phyloP scores from a whole-genome alignment of 1,284 basidiomycete species.

The Cutaneotrichosporon cavernicola region DNA sequence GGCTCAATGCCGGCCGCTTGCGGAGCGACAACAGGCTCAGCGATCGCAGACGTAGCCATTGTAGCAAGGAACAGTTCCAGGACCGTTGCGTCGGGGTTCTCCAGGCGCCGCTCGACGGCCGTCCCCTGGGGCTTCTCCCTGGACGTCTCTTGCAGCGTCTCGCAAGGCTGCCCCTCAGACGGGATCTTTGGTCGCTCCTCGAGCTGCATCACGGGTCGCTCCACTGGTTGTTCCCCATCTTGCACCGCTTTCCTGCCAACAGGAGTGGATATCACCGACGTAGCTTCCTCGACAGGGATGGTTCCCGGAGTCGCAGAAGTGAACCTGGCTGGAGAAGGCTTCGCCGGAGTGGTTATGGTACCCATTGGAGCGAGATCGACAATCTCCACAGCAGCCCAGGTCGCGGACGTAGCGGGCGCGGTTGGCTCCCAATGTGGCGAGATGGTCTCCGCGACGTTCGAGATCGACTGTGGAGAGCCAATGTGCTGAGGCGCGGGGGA shows the following conservation, averaged over 20 bases:
- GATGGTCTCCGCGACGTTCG: no score
- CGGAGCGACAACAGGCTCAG: not conserved
- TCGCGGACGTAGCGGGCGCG: no score
- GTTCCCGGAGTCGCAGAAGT: not conserved
- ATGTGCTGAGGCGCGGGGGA: not conserved
- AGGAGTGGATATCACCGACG: not conserved
- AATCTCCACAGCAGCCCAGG: not conserved
- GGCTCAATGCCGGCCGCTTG: not conserved
- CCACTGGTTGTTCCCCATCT: not conserved
- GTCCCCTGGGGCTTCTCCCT: no score
- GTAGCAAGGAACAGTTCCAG: no score
- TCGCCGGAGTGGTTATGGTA: not conserved
- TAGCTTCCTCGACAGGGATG: not conserved
- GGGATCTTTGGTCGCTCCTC: not conserved
- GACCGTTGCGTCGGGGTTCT: no score
- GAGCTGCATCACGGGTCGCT: not conserved
- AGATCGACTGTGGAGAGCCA: not conserved
- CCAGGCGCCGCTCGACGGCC: no score
- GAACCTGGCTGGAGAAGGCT: not conserved
- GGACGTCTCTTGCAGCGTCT: no score
- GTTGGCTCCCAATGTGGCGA: no score
- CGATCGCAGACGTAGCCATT: not conserved
- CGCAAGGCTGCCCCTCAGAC: not conserved
- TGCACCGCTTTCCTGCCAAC: not conserved
- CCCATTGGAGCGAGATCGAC: not conserved